Base-by-base conservation (phyloP, 2,329 filamentous ascomycete species). In the Cercospora sojina region DNA sequence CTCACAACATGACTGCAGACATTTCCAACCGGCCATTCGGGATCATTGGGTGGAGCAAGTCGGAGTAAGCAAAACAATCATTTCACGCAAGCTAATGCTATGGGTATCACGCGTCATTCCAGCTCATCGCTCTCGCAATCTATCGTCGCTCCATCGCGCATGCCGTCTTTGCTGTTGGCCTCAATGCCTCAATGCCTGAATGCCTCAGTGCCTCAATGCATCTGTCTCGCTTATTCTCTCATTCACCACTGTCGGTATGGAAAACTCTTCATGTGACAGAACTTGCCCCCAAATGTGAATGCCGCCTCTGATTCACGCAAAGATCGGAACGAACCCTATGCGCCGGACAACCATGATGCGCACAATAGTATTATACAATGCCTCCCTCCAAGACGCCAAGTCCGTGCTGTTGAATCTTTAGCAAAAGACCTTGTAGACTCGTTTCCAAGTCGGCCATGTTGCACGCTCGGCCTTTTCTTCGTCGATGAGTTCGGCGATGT, bases 391-490 rank as follows among this genome's bases (percentile, higher is more conserved):
- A 55, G 27, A 29, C 49, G 13, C 18, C 12, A 55, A 55, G 51
- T 27, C 13, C 5, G 23, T 55, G 51, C 23, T 20, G 13, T 3
- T 27, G 51, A 31, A 31, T 1, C n/a, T 3, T 65, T 72, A 84
- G 69, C 82, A 84, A 53, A 83, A 80, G 66, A 80, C 80, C 70
- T 83, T 83, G 72, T 83, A 84, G 4, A 78, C 73, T 68, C 79
- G 81, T 77, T 82, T 83, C 82, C 82, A 84, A 64, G 51, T 74
- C 10, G 82, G 82, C 82, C 82, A 83, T 13, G 72, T 72, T 32
- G 84, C 85, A 73, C 84, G 83, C 81, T 97, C 93, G 61, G 90
- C 89, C 43, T 84, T 81, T 82, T 97, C 94, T 77, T 96, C 90
- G 49, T 89, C 88, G 59, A 96, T 83, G 59, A 98, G 80, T 67